Evolutionary conservation across 2,329 filamentous ascomycete species (phyloP).

Genomic region (Aspergillus fijiensis): DNA sequence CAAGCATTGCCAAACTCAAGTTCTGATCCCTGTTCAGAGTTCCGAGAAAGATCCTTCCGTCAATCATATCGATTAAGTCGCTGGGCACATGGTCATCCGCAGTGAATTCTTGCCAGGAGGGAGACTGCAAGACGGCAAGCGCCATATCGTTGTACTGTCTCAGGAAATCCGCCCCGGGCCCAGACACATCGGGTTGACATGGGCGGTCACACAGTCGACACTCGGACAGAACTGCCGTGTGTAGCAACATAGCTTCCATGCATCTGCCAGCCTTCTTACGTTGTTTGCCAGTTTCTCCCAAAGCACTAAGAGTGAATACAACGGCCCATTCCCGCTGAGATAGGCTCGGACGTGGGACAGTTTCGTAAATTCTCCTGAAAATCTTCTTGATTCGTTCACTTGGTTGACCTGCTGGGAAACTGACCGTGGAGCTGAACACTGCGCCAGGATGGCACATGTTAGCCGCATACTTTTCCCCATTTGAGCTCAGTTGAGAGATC

Average conservation of each 20-base stretch:
- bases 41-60: slow-evolving; percentile 51
- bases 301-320: slow-evolving; percentile 18
- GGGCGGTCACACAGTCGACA: slow-evolving; percentile 22
- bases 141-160: slow-evolving; percentile 40
- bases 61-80: slow-evolving; percentile 57
- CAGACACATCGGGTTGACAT: background rate
- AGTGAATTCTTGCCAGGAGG: slow-evolving; percentile 36
- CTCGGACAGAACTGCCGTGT: slow-evolving; percentile 22
- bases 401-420: background rate
- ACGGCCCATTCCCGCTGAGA: slow-evolving; percentile 24
- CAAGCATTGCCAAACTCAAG: background rate
- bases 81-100: slow-evolving; percentile 27
- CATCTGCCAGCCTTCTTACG: background rate
- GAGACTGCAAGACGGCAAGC: slow-evolving; percentile 37
- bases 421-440: no score
- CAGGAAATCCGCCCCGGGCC: slow-evolving; percentile 23
- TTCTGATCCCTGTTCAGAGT: slow-evolving; percentile 10
- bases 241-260: slow-evolving; percentile 21
- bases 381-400: background rate
- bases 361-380: background rate
- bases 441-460: background rate
- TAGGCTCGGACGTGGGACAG: background rate
- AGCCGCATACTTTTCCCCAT: background rate
- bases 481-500: background rate
- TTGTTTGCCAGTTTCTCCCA: slow-evolving; percentile 9